These are phyloP conservation scores for Colletotrichum cuscutae DNA, from an alignment of 2,329 filamentous ascomycete species.

Conservation along the genomic window DNA sequence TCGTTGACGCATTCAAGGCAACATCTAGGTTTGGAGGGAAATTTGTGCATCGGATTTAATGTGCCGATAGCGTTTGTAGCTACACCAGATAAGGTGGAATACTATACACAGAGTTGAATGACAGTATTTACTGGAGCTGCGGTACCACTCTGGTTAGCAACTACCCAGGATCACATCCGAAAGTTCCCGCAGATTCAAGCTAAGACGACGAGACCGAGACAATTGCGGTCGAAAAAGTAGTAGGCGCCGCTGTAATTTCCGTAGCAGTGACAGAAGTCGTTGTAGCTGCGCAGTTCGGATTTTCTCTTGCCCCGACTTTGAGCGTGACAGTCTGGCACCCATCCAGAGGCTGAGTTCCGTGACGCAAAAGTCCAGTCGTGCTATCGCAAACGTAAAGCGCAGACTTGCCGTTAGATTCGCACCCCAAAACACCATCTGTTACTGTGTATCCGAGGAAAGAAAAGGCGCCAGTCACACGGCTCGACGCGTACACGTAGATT, in stretches of 20 bases:
- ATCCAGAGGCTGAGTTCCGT: neutral
- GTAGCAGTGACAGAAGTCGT: neutral
- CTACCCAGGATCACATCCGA: no score
- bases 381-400: neutral
- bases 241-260: neutral
- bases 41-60: no score
- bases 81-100: no score
- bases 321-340: neutral
- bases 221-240: neutral
- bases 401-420: neutral
- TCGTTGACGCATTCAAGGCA: no score
- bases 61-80: no score
- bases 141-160: no score
- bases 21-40: no score
- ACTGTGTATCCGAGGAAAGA: neutral
- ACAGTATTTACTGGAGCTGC: no score
- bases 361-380: neutral
- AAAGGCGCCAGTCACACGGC: neutral
- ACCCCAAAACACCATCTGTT: neutral
- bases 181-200: no score
- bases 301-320: neutral
- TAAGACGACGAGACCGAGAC: neutral
- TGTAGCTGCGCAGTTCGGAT: neutral
- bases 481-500: slow-evolving; percentile 32
- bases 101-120: no score